Evolutionary conservation across 495 filamentous ascomycete species (phyloP), one percentile per base, ranked within the genome.

Genomic region (Podospora australis): DNA sequence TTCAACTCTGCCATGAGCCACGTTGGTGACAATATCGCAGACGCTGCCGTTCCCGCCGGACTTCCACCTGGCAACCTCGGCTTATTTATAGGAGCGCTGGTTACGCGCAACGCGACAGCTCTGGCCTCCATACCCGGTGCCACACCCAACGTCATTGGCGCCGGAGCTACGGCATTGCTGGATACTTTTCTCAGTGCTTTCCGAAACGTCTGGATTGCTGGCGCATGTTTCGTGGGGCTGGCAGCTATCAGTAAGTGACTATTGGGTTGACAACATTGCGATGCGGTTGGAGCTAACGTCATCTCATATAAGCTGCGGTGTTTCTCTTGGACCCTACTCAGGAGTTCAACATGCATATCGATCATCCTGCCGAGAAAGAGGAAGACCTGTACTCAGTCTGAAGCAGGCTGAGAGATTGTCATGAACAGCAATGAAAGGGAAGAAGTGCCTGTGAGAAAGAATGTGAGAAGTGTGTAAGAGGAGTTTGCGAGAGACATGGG

Each of bases 181-280:
- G 52, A 63, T 16, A 58, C 63, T 0, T 63, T 50, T 44, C 30
- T 48, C 6, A 14, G 45, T 0, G 61, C 50, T 5, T 66, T 66
- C 41, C 47, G 58, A 11, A 40, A 59, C 43, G 61, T 66, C 3
- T 66, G 60, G 60, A 61, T 62, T 22, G 39, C 58, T 1, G 63
- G 49, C 5, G 53, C 46, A 16, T 54, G 48, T 35, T 64, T 66
- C 32, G 53, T 57, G 1, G 53, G 39, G 4, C 17, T 62, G 34
- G 58, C 60, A 22, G 49, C 49, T 7, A 35, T 59, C 24, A 43
- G 57, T 60, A 57, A 22, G 57, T 54, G 30, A 23, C 26, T n/a
- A 19, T 24, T 7, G 17, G 32, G 7, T 13, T 10, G n/a, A n/a
- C n/a, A n/a, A n/a, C n/a, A n/a, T n/a, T n/a, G n/a, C n/a, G n/a